Evolutionary conservation across 352 stramenopile genomes (phyloP).

Genomic region (Phytophthora macrochlamydospora): DNA sequence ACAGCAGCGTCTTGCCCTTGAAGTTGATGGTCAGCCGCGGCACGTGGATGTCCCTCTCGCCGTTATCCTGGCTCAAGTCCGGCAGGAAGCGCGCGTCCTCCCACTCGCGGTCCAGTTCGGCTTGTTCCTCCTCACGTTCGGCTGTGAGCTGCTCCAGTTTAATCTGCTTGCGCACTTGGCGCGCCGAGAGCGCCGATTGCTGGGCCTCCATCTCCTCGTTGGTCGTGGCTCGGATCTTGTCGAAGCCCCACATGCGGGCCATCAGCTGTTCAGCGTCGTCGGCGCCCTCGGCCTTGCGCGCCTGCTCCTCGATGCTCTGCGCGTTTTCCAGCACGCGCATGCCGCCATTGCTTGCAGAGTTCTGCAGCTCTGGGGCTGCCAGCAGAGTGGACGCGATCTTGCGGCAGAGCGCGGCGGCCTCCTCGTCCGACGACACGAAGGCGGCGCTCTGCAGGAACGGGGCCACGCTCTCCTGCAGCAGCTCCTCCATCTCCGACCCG

Average conservation of each 20-base stretch:
- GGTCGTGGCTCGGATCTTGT: slow-evolving; percentile 80
- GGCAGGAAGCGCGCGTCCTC: slow-evolving; percentile 79
- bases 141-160: slow-evolving; percentile 71
- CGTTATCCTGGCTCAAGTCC: slow-evolving; percentile 78
- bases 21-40: slow-evolving; percentile 89
- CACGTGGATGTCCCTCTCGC: slow-evolving; percentile 90
- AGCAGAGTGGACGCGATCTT: slow-evolving; percentile 46
- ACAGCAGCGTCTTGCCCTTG: slow-evolving; percentile 90
- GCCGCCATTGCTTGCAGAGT: slow-evolving; percentile 27
- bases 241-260: slow-evolving; percentile 87
- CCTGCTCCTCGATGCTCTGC: slow-evolving; percentile 78
- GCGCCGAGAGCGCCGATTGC: slow-evolving; percentile 74
- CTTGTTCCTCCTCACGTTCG: slow-evolving; percentile 58
- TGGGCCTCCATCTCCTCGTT: slow-evolving; percentile 82
- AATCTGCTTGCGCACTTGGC: slow-evolving; percentile 80
- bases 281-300: slow-evolving; percentile 48
- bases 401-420: slow-evolving; percentile 44
- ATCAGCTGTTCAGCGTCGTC: slow-evolving; percentile 70
- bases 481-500: slow-evolving; percentile 39
- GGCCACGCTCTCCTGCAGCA: slow-evolving; percentile 64
- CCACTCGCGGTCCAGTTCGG: slow-evolving; percentile 78
- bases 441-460: slow-evolving; percentile 72
- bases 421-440: slow-evolving; percentile 50
- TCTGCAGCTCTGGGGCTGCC: slow-evolving; percentile 32
- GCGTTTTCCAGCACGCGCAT: slow-evolving; percentile 66